Evolutionary conservation across 75 land plant species (phyloP).

Genomic region (Adiantum capillusveneris): DNA sequence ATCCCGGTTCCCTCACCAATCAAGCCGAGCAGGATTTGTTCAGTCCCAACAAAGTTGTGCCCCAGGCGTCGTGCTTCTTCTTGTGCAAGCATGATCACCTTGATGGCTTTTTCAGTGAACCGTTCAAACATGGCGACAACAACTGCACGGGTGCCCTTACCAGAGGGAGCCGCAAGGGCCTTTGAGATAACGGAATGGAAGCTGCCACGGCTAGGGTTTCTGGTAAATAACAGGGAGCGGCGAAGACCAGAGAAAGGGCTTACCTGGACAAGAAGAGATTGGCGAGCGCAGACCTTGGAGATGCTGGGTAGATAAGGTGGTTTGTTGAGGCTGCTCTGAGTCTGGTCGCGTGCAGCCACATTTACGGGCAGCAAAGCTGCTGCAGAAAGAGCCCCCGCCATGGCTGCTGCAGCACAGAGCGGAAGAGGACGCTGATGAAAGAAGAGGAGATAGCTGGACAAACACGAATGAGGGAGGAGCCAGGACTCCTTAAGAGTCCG

Average conservation of each 20-base stretch:
- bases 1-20: conserved; percentile 97
- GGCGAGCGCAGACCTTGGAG: too few species aligned
- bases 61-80: conserved; percentile 89
- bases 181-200: conserved; percentile 22
- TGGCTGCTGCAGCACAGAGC: too few species aligned
- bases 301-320: too few species aligned
- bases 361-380: conserved; percentile 1
- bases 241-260: too few species aligned
- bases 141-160: conserved; percentile 35
- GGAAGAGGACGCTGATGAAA: too few species aligned
- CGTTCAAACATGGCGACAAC: conserved; percentile 86
- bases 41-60: conserved; percentile 90
- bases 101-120: conserved; percentile 93
- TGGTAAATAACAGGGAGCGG: too few species aligned
- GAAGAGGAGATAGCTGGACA: too few species aligned
- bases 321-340: too few species aligned
- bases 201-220: neutral
- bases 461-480: too few species aligned
- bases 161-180: conserved; percentile 5
- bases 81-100: conserved; percentile 88
- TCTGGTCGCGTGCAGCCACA: too few species aligned
- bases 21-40: conserved; percentile 84
- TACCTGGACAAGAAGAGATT: too few species aligned
- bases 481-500: too few species aligned
- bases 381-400: conserved; percentile 7